A percentile compares a stretch with the other conserved stretches of the same genome.
These are phyloP conservation scores for Porcisia deanei DNA, from an alignment of 208 protist genomes.

Conservation along the genomic window DNA sequence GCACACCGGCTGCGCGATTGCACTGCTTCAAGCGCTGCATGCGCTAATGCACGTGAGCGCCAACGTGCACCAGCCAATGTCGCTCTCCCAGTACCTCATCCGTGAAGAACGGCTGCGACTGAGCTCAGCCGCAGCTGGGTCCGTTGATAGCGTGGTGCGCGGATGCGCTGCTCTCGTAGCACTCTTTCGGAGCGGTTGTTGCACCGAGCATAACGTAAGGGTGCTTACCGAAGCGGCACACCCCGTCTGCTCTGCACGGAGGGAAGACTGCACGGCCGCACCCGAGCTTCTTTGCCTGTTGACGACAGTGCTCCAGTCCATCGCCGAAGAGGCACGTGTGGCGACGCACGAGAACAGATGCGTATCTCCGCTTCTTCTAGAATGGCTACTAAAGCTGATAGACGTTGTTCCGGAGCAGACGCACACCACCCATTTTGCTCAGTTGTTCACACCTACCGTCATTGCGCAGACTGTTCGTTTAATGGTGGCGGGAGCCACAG, in stretches of 20 bases:
- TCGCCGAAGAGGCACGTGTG: conserved; percentile 7
- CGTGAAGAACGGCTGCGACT: conserved; percentile 1
- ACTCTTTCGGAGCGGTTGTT: conserved; percentile 6
- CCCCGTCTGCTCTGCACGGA: neutral
- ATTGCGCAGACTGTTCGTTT: conserved; percentile 4
- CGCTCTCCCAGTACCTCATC: neutral
- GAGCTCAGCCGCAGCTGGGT: neutral
- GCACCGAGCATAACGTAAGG: neutral
- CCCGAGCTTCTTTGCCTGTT: neutral
- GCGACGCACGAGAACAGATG: neutral
- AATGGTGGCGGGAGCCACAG: conserved; percentile 2
- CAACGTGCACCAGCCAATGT: neutral
- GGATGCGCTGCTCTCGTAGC: conserved; percentile 9
- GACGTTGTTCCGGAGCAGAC: neutral
- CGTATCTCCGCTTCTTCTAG: neutral
- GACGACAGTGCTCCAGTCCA: conserved; percentile 2
- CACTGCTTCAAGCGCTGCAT: conserved; percentile 1
- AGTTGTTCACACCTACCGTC: neutral
- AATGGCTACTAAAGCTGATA: conserved; percentile 6
- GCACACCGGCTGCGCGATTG: conserved; percentile 5
- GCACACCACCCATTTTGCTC: conserved; percentile 8
- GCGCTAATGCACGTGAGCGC: neutral
- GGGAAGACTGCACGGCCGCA: neutral
- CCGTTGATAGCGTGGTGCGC: neutral
- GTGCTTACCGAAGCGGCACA: neutral